Evolutionary conservation across 805 yeast species (phyloP), one percentile per base, ranked within the genome.

Genomic region (Ogataea thermomethanolica): DNA sequence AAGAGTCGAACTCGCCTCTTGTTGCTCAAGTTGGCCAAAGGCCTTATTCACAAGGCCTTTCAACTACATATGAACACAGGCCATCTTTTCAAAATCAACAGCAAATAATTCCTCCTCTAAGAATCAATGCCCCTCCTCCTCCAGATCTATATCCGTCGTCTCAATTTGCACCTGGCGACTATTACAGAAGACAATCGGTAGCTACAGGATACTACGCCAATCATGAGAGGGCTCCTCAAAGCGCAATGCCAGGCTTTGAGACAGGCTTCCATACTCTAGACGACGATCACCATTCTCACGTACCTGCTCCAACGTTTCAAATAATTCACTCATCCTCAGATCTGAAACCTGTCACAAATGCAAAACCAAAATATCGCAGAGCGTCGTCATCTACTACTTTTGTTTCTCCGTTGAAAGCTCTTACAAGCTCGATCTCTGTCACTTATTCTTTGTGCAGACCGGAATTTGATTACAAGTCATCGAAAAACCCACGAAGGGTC

Each of bases 401-500:
- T 41, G 76, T 84, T 4, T 83, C 93, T 5, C 99, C 99, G 1
- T 70, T 86, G 17, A 69, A 74, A 42, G 95, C 95, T 0, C 67
- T 91, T 43, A 85, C 96, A 0, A 74, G 81, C 4, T 78, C 84
- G 34, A 66, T 93, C 36, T 74, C 91, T 2, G 78, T 89, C 14
- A 83, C 96, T 0, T 93, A 85, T 61, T 70, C 84, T 8, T 74
- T 91, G 41, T 91, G 97, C 64, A 84, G 88, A 45, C 87, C 97
- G 0, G 74, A 71, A 25, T 93, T 88, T 64, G 80, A 81, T 47
- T 93, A 93, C 61, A 82, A 83, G 49, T 77, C 87, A 12, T 74
- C 88, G 3, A 80, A 87, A 44, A 93, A 93, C 58, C 99, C 99
- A 3, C 79, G 87, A 45, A 69, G 99, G 41, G 96, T 89, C 3